Conservation (phyloP, 805 yeast genomes). For the Ogataea salicorniae region DNA sequence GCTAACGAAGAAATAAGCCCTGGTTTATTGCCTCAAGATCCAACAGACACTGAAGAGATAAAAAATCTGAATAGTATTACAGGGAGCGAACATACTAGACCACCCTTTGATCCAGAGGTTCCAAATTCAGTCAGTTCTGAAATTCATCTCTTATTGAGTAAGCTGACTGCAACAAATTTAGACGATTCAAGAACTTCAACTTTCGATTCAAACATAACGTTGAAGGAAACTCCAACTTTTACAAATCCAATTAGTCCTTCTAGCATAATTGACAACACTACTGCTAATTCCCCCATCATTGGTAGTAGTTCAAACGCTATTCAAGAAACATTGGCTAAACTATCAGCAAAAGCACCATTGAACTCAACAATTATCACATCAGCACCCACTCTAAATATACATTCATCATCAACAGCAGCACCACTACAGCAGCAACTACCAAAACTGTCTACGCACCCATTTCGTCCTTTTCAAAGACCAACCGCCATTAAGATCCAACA, state of each 20-base stretch:
- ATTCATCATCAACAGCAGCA: neutral
- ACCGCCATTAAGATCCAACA: conserved; percentile 17
- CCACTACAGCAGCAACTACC: neutral
- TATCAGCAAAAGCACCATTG: neutral
- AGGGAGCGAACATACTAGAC: neutral
- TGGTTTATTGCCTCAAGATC: conserved; percentile 3
- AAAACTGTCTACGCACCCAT: neutral
- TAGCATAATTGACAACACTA: neutral
- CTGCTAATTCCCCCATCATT: neutral
- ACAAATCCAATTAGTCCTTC: neutral
- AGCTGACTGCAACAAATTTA: neutral
- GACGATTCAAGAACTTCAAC: conserved; percentile 11
- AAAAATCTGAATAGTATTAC: neutral
- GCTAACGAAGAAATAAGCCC: conserved; percentile 12
- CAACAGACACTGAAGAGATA: neutral
- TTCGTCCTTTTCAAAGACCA: neutral
- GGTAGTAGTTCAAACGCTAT: neutral
- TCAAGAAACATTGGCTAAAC: conserved; percentile 1
- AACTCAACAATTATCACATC: neutral
- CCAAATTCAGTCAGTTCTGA: conserved; percentile 10
- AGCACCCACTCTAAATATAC: neutral
- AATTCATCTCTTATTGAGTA: conserved; percentile 6
- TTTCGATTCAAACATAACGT: conserved; percentile 11
- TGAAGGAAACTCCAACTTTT: conserved; percentile 3
- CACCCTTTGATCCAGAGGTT: neutral